A percentile compares a stretch with the other conserved stretches of the same genome.
Conservation (phyloP, 2,329 filamentous ascomycete species). For the Neurospora sp. region DNA sequence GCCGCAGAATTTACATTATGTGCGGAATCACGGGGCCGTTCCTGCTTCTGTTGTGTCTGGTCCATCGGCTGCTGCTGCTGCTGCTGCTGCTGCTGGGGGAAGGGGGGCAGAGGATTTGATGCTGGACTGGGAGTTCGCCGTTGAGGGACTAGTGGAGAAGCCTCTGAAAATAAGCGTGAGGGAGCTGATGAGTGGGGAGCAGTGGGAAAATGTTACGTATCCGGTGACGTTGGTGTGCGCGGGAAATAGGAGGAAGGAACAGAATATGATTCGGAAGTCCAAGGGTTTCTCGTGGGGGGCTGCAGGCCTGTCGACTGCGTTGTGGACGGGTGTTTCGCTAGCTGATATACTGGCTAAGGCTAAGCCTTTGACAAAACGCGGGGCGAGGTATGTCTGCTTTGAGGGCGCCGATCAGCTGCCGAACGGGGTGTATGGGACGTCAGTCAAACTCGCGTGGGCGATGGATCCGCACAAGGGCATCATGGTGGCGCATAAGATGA, state of each 20-base stretch:
- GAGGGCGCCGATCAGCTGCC: slow-evolving; percentile 82
- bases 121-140: slow-evolving; percentile 68
- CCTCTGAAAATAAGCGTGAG: slow-evolving; percentile 63
- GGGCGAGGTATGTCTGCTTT: slow-evolving; percentile 78
- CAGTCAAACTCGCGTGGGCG: slow-evolving; percentile 76
- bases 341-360: slow-evolving; percentile 60
- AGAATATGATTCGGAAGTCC: slow-evolving; percentile 80
- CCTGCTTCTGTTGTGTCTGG: slow-evolving; percentile 30
- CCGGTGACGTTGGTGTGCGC: slow-evolving; percentile 87
- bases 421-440: slow-evolving; percentile 83
- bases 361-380: slow-evolving; percentile 44
- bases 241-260: slow-evolving; percentile 85
- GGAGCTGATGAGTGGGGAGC: slow-evolving; percentile 52
- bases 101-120: slow-evolving; percentile 57
- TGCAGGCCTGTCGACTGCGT: slow-evolving; percentile 73
- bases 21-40: slow-evolving; percentile 80
- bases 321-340: slow-evolving; percentile 78
- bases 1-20: slow-evolving; percentile 80
- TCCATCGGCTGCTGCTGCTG: background rate
- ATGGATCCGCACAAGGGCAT: slow-evolving; percentile 76
- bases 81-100: background rate
- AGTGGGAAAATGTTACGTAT: slow-evolving; percentile 74
- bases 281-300: slow-evolving; percentile 94
- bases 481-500: slow-evolving; percentile 85
- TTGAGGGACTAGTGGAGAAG: slow-evolving; percentile 75